Percentiles rank a stretch among this genome's conserved stretches.
Conservation (phyloP, 257 asterid genomes). For the Perilla frutescens region DNA sequence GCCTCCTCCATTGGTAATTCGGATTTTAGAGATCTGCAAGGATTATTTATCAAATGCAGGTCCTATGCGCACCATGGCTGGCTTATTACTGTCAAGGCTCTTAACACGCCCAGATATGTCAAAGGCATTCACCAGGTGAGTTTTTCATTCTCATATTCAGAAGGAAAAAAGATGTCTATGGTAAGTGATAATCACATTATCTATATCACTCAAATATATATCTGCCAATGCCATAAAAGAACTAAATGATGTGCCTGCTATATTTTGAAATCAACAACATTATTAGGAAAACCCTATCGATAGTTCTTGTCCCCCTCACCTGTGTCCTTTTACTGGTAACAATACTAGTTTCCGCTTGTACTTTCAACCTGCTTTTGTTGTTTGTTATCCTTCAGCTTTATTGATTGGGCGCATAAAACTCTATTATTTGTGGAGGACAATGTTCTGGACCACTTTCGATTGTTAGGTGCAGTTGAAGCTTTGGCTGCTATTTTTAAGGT, state of each 20-base stretch:
- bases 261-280: constrained; percentile 7
- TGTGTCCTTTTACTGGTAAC: constrained; percentile 11
- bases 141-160: neutral
- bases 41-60: constrained; percentile 90
- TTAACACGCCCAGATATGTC: constrained; percentile 94
- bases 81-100: constrained; percentile 86
- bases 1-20: constrained; percentile 80
- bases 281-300: constrained; percentile 3
- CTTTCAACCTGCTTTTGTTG: constrained; percentile 22
- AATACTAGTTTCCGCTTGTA: neutral
- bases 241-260: neutral
- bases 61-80: constrained; percentile 92
- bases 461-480: constrained; percentile 87
- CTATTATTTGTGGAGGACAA: constrained; percentile 64
- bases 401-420: constrained; percentile 75
- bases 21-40: constrained; percentile 73
- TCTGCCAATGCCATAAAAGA: constrained; percentile 13
- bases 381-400: constrained; percentile 70
- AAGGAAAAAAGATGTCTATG: constrained; percentile 8
- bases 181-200: neutral
- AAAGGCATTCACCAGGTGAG: constrained; percentile 75
- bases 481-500: constrained; percentile 90
- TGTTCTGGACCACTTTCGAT: constrained; percentile 68
- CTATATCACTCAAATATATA: constrained; percentile 13
- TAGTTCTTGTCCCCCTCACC: constrained; percentile 8